Evolutionary conservation across 2,329 filamentous ascomycete species (phyloP).

Genomic region (Xylaria sp.): DNA sequence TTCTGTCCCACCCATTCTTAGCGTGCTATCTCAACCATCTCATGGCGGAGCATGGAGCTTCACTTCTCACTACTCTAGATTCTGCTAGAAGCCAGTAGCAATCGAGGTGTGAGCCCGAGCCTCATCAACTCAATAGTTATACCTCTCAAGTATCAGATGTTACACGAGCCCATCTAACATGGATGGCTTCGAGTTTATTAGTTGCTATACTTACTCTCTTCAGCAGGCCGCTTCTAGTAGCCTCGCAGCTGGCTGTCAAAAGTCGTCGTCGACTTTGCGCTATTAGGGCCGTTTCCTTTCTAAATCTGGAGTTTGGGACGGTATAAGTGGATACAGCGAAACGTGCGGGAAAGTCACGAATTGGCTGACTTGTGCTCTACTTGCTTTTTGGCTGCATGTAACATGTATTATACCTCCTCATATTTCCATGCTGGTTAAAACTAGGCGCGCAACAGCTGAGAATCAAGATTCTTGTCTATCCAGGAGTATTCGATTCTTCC

Average conservation of each 20-base stretch:
- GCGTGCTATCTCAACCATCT: not conserved
- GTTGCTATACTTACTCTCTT: not conserved
- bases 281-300: constrained; percentile 8
- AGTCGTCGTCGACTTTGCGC: constrained; percentile 7
- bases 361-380: not conserved
- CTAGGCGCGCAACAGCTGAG: not conserved
- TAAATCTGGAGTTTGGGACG: constrained; percentile 16
- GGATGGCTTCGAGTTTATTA: not conserved
- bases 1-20: not conserved
- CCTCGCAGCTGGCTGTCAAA: not conserved
- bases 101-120: not conserved
- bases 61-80: not conserved
- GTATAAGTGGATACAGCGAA: not conserved
- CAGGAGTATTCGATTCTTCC: not conserved
- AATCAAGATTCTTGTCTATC: not conserved
- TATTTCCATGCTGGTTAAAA: not conserved
- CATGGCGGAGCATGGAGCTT: not conserved
- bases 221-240: not conserved
- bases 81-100: not conserved
- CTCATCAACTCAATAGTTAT: not conserved
- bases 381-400: constrained; percentile 17
- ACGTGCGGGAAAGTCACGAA: not conserved
- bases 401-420: constrained; percentile 16
- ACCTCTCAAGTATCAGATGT: not conserved
- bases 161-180: not conserved